Evolutionary conservation across 2,329 filamentous ascomycete genomes (phyloP).

Genomic region (Spiromastix sp.): DNA sequence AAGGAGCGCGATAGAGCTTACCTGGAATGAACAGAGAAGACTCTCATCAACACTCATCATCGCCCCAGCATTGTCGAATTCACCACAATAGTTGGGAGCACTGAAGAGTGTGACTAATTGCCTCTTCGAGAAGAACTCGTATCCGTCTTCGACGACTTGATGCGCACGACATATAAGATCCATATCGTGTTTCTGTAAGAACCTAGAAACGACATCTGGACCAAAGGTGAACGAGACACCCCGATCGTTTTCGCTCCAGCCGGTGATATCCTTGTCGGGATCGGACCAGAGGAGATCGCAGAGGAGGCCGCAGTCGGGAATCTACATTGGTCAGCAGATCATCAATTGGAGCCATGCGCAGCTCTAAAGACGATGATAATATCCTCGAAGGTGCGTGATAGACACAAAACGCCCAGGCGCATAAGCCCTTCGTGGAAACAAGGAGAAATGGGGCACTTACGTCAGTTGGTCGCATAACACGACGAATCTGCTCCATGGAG

Average conservation of each 20-base stretch:
- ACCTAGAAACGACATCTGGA: slow-evolving; percentile 90
- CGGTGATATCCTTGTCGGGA: slow-evolving; percentile 97
- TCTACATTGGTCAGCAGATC: slow-evolving; percentile 50
- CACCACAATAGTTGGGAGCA: slow-evolving; percentile 97
- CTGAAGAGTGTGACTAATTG: slow-evolving; percentile 96
- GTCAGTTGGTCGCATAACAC: slow-evolving; percentile 97
- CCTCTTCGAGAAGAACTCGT: slow-evolving; percentile 98
- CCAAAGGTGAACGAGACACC: slow-evolving; percentile 98
- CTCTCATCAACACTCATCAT: slow-evolving; percentile 99
- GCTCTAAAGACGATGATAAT: too few species aligned
- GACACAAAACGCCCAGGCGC: too few species aligned
- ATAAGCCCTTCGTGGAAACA: slow-evolving; percentile 3
- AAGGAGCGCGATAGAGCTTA: slow-evolving; percentile 31
- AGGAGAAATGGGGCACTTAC: slow-evolving; percentile 48
- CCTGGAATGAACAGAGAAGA: slow-evolving; percentile 97
- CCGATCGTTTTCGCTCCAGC: slow-evolving; percentile 98
- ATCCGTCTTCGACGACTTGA: slow-evolving; percentile 97
- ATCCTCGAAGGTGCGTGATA: too few species aligned
- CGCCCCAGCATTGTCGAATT: slow-evolving; percentile 97
- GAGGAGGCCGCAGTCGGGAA: slow-evolving; percentile 92
- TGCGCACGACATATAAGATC: slow-evolving; percentile 97
- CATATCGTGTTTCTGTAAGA: slow-evolving; percentile 99
- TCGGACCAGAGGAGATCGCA: slow-evolving; percentile 98
- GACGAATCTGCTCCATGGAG: slow-evolving; percentile 99
- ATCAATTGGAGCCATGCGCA: slow-evolving; percentile 23